These are phyloP conservation scores for Venturia pyrina DNA, from an alignment of 2,329 filamentous ascomycete genomes.

Conservation along the genomic window DNA sequence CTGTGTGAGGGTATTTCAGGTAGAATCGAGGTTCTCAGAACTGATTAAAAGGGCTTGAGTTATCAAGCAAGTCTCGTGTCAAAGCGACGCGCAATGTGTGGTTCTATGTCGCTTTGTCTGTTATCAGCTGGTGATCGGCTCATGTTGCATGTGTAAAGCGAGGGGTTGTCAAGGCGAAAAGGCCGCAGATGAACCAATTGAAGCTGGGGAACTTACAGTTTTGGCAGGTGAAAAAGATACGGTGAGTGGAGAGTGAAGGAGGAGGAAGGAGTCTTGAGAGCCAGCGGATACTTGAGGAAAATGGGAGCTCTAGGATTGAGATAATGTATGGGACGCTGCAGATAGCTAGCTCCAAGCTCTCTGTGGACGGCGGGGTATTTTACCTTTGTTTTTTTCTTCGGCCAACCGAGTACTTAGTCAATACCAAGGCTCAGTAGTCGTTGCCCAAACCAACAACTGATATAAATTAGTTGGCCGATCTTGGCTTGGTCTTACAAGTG, in stretches of 20 bases:
- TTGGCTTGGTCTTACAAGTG: background rate
- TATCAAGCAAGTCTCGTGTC: background rate
- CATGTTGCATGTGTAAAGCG: background rate
- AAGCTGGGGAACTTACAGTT: background rate
- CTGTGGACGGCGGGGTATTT: background rate
- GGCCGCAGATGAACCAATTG: conserved; percentile 2
- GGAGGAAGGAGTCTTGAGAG: background rate
- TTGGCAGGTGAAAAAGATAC: background rate
- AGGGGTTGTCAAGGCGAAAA: background rate
- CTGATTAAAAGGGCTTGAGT: background rate
- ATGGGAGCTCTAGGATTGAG: background rate
- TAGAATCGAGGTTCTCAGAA: background rate
- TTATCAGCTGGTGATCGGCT: background rate
- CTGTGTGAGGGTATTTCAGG: background rate
- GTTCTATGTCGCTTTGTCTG: background rate
- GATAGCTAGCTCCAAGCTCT: background rate
- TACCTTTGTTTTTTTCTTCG: background rate
- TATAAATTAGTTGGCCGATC: background rate
- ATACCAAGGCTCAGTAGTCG: background rate
- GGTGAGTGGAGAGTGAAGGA: background rate
- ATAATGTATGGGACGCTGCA: background rate
- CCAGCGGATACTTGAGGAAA: background rate
- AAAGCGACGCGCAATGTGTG: background rate
- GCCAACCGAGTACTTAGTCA: background rate
- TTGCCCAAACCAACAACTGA: background rate